A percentile compares a stretch with the other conserved stretches of the same genome.
phyloP scores from a whole-genome alignment of 139 green algal genomes.

The Dunaliella primolecta region DNA sequence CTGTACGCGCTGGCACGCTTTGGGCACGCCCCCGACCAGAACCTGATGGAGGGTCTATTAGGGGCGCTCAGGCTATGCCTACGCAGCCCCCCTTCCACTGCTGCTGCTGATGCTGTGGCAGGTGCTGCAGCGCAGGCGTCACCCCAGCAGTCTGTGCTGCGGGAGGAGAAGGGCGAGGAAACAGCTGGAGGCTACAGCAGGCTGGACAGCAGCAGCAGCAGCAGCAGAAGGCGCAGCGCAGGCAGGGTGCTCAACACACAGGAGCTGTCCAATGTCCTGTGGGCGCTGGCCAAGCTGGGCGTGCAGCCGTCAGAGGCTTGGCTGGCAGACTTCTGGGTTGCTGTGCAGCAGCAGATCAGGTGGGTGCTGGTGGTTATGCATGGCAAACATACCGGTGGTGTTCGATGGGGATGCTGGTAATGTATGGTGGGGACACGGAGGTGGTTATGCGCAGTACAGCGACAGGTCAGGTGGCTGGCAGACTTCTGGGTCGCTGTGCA shows the following conservation, averaged over 20 bases:
- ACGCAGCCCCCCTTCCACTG: too few species aligned
- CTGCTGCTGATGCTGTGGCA: too few species aligned
- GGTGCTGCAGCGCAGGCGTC: too few species aligned
- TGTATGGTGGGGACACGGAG: too few species aligned
- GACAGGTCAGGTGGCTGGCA: too few species aligned
- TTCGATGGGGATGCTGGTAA: too few species aligned
- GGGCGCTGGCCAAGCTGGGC: constrained; percentile 21
- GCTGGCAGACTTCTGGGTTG: constrained; percentile 17
- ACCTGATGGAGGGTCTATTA: background rate
- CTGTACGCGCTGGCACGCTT: constrained; percentile 14
- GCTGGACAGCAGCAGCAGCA: constrained; percentile 6
- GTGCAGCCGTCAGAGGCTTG: constrained; percentile 26
- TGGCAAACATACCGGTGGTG: too few species aligned
- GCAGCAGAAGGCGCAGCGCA: background rate
- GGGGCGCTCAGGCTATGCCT: background rate
- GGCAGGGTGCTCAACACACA: background rate
- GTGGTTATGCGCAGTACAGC: too few species aligned
- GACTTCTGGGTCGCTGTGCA: background rate
- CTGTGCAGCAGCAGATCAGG: background rate
- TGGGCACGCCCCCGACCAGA: background rate
- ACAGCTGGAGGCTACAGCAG: background rate
- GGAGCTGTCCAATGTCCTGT: constrained; percentile 34
- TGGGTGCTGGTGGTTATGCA: background rate
- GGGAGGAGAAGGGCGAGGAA: too few species aligned
- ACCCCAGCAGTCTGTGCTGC: too few species aligned